Percentiles rank a stretch among this genome's conserved stretches.
phyloP scores from a whole-genome alignment of 2,329 filamentous ascomycete species.

The Blastomyces parvus region DNA sequence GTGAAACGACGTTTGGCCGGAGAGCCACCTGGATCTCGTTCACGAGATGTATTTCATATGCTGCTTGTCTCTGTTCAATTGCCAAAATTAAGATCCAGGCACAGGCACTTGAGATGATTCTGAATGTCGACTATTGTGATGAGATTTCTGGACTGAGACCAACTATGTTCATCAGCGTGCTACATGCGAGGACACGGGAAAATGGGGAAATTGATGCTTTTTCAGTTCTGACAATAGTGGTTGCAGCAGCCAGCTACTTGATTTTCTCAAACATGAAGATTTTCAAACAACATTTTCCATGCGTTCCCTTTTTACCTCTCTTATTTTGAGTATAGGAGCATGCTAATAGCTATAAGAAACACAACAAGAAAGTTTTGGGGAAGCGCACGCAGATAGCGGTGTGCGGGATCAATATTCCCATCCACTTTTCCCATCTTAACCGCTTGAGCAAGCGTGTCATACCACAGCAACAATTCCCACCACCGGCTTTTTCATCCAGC shows the following conservation, averaged over 20 bases:
- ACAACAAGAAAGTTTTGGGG: background rate
- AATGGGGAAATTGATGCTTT: too few relatives aligned
- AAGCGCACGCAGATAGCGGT: background rate
- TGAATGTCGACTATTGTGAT: too few relatives aligned
- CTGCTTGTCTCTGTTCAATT: background rate
- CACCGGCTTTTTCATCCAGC: background rate
- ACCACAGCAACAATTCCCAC: background rate
- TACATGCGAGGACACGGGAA: too few relatives aligned
- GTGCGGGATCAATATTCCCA: too few relatives aligned
- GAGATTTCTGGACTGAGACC: too few relatives aligned
- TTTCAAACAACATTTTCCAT: background rate
- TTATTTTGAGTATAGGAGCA: background rate
- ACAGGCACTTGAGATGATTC: too few relatives aligned
- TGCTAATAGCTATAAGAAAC: background rate
- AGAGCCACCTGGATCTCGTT: background rate
- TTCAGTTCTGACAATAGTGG: too few relatives aligned
- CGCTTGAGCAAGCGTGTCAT: background rate
- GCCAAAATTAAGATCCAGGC: background rate
- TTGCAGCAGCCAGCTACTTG: background rate
- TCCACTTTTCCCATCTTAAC: background rate
- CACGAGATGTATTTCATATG: background rate
- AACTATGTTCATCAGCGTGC: too few relatives aligned
- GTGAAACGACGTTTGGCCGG: background rate
- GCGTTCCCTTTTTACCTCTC: background rate
- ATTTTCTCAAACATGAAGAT: background rate